Conservation (phyloP, 305 asterid species). For the Solanum hybrid region DNA sequence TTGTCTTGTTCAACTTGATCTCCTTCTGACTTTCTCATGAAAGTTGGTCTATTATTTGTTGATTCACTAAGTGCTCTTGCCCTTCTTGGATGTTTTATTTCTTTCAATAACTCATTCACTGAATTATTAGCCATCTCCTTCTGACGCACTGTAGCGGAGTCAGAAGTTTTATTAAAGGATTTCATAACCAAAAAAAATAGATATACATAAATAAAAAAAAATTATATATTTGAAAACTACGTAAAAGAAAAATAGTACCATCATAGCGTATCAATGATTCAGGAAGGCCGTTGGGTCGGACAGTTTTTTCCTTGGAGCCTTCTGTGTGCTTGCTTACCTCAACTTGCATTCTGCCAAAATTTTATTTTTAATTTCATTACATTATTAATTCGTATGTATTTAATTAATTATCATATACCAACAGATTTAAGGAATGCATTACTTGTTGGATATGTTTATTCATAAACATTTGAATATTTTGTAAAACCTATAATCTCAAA, state of each 20-base stretch:
- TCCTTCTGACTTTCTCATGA: conserved; percentile 50
- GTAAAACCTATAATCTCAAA: background rate
- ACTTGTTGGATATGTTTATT: background rate
- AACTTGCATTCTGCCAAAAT: conserved; percentile 65
- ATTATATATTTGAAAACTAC: too few species aligned
- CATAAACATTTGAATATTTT: background rate
- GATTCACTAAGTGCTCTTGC: conserved; percentile 83
- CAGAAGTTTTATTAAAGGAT: background rate
- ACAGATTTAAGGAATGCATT: background rate
- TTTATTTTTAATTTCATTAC: background rate
- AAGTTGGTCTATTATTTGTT: conserved; percentile 47
- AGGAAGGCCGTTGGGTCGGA: conserved; percentile 90
- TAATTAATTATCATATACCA: background rate
- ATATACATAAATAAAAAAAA: too few species aligned
- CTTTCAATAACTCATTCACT: conserved; percentile 69
- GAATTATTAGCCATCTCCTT: conserved; percentile 65
- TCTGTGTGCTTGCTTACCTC: conserved; percentile 99
- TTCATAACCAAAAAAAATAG: background rate
- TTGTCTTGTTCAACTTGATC: conserved; percentile 13
- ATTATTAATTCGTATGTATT: background rate
- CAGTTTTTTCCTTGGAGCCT: conserved; percentile 56
- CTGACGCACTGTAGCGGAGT: conserved; percentile 48
- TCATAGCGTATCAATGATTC: conserved; percentile 94
- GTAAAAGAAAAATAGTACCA: conserved; percentile 28
- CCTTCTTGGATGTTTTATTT: conserved; percentile 62